Evolutionary conservation across 176 grass and related monocot genomes (phyloP).

Genomic region (Hsuehochloa calcarea): DNA sequence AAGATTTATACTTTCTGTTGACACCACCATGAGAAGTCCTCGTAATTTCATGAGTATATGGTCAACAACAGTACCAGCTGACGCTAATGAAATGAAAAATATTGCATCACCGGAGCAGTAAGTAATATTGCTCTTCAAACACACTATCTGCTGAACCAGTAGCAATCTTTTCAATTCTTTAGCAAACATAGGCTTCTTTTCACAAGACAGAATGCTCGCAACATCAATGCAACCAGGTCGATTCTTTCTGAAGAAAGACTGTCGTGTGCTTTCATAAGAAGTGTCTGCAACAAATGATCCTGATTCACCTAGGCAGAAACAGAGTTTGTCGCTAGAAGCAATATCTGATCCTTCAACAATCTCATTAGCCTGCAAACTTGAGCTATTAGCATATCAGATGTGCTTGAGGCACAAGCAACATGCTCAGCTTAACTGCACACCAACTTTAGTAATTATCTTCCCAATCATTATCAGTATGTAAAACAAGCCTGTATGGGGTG

Average conservation of each 20-base stretch:
- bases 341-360: constrained; percentile 52
- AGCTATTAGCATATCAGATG: constrained; percentile 44
- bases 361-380: constrained; percentile 83
- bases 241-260: constrained; percentile 68
- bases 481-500: constrained; percentile 25
- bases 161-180: constrained; percentile 59
- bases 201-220: constrained; percentile 47
- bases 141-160: constrained; percentile 64
- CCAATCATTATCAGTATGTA: constrained; percentile 32
- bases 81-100: constrained; percentile 80
- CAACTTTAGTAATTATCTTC: constrained; percentile 28
- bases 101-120: constrained; percentile 41
- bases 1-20: constrained; percentile 71
- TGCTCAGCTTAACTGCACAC: constrained; percentile 28
- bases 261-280: constrained; percentile 46
- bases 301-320: constrained; percentile 46
- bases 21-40: constrained; percentile 70
- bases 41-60: constrained; percentile 64
- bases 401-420: constrained; percentile 36
- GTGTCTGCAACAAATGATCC: constrained; percentile 42
- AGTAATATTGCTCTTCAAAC: constrained; percentile 55
- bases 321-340: constrained; percentile 42
- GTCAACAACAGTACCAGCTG: constrained; percentile 61
- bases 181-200: constrained; percentile 38
- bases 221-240: constrained; percentile 34